Evolutionary conservation across 768 basidiomycete genomes (phyloP).

Genomic region (Pisolithus microcarpus): DNA sequence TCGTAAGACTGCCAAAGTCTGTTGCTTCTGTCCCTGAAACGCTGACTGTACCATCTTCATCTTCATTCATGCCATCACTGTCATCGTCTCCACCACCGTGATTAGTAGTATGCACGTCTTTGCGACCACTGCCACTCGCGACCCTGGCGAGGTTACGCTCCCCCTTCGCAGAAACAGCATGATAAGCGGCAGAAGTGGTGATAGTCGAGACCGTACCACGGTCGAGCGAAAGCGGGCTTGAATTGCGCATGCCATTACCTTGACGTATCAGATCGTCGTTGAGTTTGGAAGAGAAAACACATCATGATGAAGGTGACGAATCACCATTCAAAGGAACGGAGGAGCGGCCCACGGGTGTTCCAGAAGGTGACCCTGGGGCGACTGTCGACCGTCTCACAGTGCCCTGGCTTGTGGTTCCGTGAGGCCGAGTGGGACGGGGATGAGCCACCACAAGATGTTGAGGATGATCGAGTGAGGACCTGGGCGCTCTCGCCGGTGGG

Average conservation of each 20-base stretch:
- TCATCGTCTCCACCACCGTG: neutral
- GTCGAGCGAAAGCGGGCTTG: constrained; percentile 16
- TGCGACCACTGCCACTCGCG: neutral
- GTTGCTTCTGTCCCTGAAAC: constrained; percentile 34
- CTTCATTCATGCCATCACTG: constrained; percentile 15
- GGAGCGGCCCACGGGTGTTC: constrained; percentile 28
- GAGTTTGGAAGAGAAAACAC: constrained; percentile 26
- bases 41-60: constrained; percentile 31
- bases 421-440: constrained; percentile 22
- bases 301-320: constrained; percentile 36
- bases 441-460: constrained; percentile 18
- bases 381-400: constrained; percentile 21
- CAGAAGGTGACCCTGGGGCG: constrained; percentile 23
- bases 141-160: neutral
- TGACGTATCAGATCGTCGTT: constrained; percentile 25
- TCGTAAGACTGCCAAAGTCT: constrained; percentile 44
- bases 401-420: constrained; percentile 19
- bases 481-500: neutral
- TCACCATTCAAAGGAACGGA: constrained; percentile 43
- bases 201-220: constrained; percentile 17
- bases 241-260: constrained; percentile 23
- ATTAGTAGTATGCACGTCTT: neutral
- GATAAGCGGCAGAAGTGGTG: neutral
- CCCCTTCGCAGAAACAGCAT: neutral
- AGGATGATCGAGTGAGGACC: constrained; percentile 5